Evolutionary conservation across 139 green algal genomes (phyloP).

Genomic region (Coccomyxa sp.): DNA sequence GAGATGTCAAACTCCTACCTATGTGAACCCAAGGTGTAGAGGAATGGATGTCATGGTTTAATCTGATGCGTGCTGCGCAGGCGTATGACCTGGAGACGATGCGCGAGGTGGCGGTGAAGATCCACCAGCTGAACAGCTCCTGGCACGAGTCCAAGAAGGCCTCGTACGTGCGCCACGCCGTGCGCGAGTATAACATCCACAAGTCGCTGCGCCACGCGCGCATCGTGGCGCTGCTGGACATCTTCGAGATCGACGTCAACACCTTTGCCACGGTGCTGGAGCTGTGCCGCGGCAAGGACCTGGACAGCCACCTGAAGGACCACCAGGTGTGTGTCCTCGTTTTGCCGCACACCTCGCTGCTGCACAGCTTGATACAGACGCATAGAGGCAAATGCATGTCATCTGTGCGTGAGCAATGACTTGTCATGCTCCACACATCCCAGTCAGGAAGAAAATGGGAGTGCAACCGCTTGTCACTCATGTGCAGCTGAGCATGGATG

Average conservation of each 20-base stretch:
- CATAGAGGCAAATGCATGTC: too few species aligned
- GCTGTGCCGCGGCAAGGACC: conserved; percentile 77
- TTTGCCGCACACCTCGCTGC: too few species aligned
- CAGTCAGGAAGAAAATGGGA: too few species aligned
- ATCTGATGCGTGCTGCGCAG: too few species aligned
- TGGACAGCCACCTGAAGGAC: conserved; percentile 75
- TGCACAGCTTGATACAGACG: too few species aligned
- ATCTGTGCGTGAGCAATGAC: too few species aligned
- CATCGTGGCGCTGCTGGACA: conserved; percentile 81
- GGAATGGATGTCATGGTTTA: too few species aligned
- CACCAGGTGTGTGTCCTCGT: conserved; percentile 41
- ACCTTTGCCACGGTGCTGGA: conserved; percentile 94
- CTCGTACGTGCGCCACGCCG: conserved; percentile 85
- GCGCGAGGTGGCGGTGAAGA: conserved; percentile 73
- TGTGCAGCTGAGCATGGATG: too few species aligned
- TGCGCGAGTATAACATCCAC: conserved; percentile 92
- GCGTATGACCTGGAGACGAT: conserved; percentile 64
- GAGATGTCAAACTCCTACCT: too few species aligned
- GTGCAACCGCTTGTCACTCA: too few species aligned
- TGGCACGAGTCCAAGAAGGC: conserved; percentile 81
- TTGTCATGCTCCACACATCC: too few species aligned
- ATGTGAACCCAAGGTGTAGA: too few species aligned
- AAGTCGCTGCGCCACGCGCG: conserved; percentile 57
- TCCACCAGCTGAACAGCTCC: conserved; percentile 77
- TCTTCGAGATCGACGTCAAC: conserved; percentile 90